Percentiles rank a stretch among this genome's conserved stretches.
Conservation (phyloP, 208 protist genomes). For the Wallacemonas collosoma region DNA sequence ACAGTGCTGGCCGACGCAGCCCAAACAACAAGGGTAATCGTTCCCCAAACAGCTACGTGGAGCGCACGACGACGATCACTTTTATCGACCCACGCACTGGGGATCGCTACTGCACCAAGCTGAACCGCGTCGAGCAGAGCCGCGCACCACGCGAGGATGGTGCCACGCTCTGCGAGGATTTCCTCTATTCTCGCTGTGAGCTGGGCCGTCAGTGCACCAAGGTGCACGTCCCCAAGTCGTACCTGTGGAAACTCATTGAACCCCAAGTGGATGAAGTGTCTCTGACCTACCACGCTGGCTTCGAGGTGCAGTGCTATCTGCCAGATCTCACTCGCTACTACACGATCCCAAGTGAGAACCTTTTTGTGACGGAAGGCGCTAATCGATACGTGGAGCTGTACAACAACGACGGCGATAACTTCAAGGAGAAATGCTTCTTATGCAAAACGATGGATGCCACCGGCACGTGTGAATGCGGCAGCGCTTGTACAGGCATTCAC, state of each 20-base stretch:
- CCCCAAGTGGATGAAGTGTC: slow-evolving; percentile 38
- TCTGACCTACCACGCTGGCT: slow-evolving; percentile 54
- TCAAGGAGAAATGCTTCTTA: slow-evolving; percentile 75
- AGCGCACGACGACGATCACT: slow-evolving; percentile 62
- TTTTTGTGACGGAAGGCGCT: slow-evolving; percentile 63
- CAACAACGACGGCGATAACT: slow-evolving; percentile 83
- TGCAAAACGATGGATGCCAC: slow-evolving; percentile 41
- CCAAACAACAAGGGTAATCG: slow-evolving; percentile 15
- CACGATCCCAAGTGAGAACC: slow-evolving; percentile 66
- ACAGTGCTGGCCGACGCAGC: slow-evolving; percentile 17
- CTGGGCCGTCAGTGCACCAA: slow-evolving; percentile 43
- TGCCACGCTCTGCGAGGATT: slow-evolving; percentile 68
- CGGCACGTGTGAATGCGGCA: slow-evolving; percentile 48
- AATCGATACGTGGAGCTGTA: slow-evolving; percentile 67
- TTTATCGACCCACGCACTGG: slow-evolving; percentile 41
- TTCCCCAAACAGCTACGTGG: slow-evolving; percentile 33
- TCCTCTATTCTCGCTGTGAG: slow-evolving; percentile 58
- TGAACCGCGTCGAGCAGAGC: slow-evolving; percentile 59
- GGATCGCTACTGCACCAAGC: slow-evolving; percentile 46
- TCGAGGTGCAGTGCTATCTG: slow-evolving; percentile 74
- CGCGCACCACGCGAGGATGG: slow-evolving; percentile 33
- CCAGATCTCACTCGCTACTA: slow-evolving; percentile 70
- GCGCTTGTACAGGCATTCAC: slow-evolving; percentile 63
- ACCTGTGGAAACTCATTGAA: slow-evolving; percentile 68
- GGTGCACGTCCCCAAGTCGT: slow-evolving; percentile 70